Conservation (phyloP, 495 filamentous ascomycete genomes). For the Xylaria venustula region DNA sequence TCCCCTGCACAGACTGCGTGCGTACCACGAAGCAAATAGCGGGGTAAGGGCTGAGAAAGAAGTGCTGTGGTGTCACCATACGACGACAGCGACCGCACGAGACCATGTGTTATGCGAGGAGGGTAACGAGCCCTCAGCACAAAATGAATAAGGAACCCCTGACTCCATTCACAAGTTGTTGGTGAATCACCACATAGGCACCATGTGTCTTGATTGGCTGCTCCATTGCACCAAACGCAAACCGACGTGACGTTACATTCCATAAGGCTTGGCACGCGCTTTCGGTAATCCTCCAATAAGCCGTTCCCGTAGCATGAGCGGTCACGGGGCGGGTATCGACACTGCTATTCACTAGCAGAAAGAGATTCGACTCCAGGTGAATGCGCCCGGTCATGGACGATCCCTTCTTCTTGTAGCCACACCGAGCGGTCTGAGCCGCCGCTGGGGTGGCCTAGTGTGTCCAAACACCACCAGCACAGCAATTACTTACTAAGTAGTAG, state of each 20-base stretch:
- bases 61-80: not conserved
- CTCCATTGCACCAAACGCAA: not conserved
- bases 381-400: not conserved
- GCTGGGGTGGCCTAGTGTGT: not conserved
- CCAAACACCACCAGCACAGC: not conserved
- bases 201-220: not conserved
- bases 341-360: not conserved
- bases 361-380: slow-evolving; percentile 10
- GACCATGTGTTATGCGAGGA: not conserved
- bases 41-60: not conserved
- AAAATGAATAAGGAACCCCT: not conserved
- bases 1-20: too few relatives aligned
- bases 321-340: slow-evolving; percentile 9
- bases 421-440: slow-evolving; percentile 12
- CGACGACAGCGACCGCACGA: slow-evolving; percentile 1
- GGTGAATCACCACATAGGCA: slow-evolving; percentile 1
- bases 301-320: not conserved
- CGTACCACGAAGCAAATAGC: not conserved
- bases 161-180: slow-evolving; percentile 1
- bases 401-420: slow-evolving; percentile 11
- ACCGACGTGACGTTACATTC: slow-evolving; percentile 16
- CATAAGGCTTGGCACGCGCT: slow-evolving; percentile 5
- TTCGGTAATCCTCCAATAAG: slow-evolving; percentile 10
- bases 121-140: not conserved
- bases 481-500: too few relatives aligned